Evolutionary conservation across 176 grass and related monocot genomes (phyloP).

Genomic region (Hordeum marinum): DNA sequence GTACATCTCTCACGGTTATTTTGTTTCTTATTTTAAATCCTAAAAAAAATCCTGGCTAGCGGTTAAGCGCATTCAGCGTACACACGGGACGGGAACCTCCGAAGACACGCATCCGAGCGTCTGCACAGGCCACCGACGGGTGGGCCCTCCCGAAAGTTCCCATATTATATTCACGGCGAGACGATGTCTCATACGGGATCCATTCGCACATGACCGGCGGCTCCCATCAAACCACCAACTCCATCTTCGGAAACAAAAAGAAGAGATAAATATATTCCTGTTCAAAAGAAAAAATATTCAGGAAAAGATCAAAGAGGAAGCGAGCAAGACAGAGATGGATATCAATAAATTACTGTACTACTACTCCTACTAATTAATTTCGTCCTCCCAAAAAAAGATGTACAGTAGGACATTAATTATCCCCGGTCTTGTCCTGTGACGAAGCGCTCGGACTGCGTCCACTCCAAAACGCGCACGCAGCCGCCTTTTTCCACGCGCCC

Average conservation of each 20-base stretch:
- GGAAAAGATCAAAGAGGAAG: background rate
- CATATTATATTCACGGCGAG: no score
- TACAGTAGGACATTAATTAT: background rate
- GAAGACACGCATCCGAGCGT: background rate
- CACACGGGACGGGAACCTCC: background rate
- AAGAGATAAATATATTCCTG: background rate
- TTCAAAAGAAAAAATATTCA: no score
- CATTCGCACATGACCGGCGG: background rate
- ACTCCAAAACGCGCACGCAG: background rate
- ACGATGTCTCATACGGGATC: no score
- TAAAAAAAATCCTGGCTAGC: no score
- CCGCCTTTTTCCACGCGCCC: constrained; percentile 49
- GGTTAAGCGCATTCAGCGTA: background rate
- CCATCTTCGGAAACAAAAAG: background rate
- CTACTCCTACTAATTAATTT: no score
- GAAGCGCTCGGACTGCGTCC: constrained; percentile 32
- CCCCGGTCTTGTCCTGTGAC: background rate
- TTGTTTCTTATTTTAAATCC: no score
- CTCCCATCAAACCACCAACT: background rate
- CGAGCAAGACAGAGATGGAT: background rate
- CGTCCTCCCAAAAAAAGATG: background rate
- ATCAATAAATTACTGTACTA: background rate
- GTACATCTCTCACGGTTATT: no score
- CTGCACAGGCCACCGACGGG: background rate
- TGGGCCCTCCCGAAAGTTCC: no score